phyloP scores from a whole-genome alignment of 2,329 filamentous ascomycete species.

The Calonectria naviculata region DNA sequence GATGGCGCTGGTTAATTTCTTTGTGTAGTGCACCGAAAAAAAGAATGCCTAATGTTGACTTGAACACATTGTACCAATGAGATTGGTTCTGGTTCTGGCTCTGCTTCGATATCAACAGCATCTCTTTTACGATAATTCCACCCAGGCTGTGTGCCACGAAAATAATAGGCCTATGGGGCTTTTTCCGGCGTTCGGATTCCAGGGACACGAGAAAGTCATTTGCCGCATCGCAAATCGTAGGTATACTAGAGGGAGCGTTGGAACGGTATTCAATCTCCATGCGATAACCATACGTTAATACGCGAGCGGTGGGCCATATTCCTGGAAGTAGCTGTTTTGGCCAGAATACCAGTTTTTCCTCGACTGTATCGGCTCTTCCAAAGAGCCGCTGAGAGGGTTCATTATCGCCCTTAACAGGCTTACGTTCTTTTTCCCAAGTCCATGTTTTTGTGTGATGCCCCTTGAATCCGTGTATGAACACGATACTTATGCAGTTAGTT shows the following conservation, averaged over 20 bases:
- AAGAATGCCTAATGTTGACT: not conserved
- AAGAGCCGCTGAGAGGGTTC: not conserved
- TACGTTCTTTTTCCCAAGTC: not conserved
- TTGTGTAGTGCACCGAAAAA: not conserved
- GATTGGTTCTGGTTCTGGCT: constrained; percentile 31
- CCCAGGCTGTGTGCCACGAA: constrained; percentile 49
- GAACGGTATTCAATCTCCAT: constrained; percentile 40
- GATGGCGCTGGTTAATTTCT: not conserved
- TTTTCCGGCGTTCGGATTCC: constrained; percentile 40
- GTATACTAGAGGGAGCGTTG: constrained; percentile 36
- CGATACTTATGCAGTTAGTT: not conserved
- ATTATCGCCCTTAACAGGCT: not conserved
- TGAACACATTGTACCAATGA: constrained; percentile 41
- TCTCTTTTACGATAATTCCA: constrained; percentile 47
- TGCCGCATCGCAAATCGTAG: constrained; percentile 46
- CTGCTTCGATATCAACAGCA: constrained; percentile 34
- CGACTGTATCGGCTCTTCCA: not conserved
- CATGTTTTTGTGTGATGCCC: not conserved
- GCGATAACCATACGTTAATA: constrained; percentile 46
- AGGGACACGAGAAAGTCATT: constrained; percentile 47
- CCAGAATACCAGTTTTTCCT: constrained; percentile 24
- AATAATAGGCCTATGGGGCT: constrained; percentile 38
- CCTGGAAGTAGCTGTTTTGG: constrained; percentile 35
- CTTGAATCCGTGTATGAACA: not conserved
- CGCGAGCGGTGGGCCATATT: constrained; percentile 34